A percentile compares a stretch with the other conserved stretches of the same genome.
Evolutionary conservation across 2,329 filamentous ascomycete species (phyloP).

Genomic region (Penicillium sp.): DNA sequence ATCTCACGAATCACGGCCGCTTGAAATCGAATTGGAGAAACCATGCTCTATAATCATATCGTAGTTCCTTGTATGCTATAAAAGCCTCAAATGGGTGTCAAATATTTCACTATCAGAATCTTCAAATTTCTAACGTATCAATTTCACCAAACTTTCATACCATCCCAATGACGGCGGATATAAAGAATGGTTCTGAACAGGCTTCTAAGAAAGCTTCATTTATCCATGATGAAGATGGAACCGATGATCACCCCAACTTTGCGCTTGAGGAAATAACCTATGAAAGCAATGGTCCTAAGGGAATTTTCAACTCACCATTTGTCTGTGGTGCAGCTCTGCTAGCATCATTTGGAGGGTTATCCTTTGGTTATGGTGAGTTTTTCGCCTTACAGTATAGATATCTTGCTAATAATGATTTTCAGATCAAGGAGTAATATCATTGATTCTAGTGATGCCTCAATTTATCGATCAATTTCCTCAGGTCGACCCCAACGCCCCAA

Average conservation of each 20-base stretch:
- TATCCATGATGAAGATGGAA: neutral
- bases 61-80: neutral
- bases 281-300: constrained; percentile 26
- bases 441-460: constrained; percentile 51
- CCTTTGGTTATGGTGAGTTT: constrained; percentile 43
- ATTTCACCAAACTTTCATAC: neutral
- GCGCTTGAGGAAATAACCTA: neutral
- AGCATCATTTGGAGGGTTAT: constrained; percentile 45
- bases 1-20: neutral
- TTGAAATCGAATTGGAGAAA: neutral
- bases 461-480: constrained; percentile 46
- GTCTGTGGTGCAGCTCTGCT: constrained; percentile 48
- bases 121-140: neutral
- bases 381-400: neutral
- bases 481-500: constrained; percentile 36
- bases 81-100: neutral
- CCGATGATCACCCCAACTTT: neutral
- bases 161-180: neutral
- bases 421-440: constrained; percentile 35
- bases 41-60: neutral
- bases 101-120: neutral
- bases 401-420: neutral
- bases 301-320: constrained; percentile 40
- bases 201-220: neutral
- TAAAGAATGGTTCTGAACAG: neutral